Evolutionary conservation across 306 rosid genomes (phyloP).

Genomic region (Coriaria nepalensis): DNA sequence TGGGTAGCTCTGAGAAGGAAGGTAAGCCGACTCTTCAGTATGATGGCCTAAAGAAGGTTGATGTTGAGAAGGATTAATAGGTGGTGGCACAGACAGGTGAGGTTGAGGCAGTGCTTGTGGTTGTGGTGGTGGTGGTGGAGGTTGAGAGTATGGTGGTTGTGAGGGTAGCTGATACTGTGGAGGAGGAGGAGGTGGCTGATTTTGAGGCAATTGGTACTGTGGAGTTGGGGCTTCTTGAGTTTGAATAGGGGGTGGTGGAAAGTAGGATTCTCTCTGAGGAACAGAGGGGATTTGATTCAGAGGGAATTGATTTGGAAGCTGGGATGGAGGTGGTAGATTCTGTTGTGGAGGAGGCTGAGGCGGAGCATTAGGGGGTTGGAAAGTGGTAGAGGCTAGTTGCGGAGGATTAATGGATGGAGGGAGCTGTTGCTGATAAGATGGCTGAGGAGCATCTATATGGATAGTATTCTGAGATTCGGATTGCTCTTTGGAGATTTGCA

Average conservation of each 20-base stretch:
- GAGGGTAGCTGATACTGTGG: neutral
- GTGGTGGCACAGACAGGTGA: conserved; percentile 30
- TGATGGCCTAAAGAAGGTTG: conserved; percentile 53
- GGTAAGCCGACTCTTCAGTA: conserved; percentile 53
- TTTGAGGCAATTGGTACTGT: conserved; percentile 48
- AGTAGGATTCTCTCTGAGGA: conserved; percentile 56
- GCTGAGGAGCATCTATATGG: conserved; percentile 43
- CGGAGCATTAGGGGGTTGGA: conserved; percentile 5
- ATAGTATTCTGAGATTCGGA: conserved; percentile 24
- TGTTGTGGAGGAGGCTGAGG: conserved; percentile 6
- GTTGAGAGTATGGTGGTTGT: neutral
- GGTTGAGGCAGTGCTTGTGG: conserved; percentile 18
- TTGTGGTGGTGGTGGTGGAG: conserved; percentile 1
- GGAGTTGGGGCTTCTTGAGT: conserved; percentile 48
- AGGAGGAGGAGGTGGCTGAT: conserved; percentile 10
- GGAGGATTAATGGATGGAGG: conserved; percentile 14
- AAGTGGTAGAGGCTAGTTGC: neutral
- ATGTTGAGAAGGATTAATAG: conserved; percentile 32
- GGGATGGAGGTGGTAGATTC: neutral
- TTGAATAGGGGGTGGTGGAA: conserved; percentile 35
- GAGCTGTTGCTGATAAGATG: conserved; percentile 38
- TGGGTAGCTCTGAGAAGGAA: conserved; percentile 54
- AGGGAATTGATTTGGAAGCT: conserved; percentile 25
- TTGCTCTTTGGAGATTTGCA: conserved; percentile 16
- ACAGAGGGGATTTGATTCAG: conserved; percentile 41